phyloP scores from a whole-genome alignment of 1,284 basidiomycete species.

The Leccinum laetum region DNA sequence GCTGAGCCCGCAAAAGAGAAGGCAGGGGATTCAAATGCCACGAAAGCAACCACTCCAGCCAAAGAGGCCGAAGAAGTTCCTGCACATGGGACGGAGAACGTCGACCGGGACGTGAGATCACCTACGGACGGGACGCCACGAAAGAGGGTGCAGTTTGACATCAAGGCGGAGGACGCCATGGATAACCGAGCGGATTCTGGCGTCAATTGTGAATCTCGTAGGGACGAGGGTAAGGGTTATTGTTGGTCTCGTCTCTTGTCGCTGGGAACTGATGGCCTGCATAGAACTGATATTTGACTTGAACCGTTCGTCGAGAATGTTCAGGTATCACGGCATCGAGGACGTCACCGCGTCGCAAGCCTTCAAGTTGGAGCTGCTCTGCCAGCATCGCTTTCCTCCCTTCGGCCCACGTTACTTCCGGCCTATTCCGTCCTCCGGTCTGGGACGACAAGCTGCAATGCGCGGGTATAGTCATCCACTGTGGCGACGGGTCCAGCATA shows the following conservation, averaged over 20 bases:
- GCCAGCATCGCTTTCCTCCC: constrained; percentile 55
- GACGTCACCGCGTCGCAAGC: constrained; percentile 31
- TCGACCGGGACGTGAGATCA: constrained; percentile 17
- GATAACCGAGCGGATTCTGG: constrained; percentile 40
- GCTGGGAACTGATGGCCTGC: constrained; percentile 9
- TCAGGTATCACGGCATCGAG: constrained; percentile 31
- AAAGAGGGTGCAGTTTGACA: constrained; percentile 73
- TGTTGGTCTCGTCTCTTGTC: background rate
- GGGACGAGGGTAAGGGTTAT: constrained; percentile 37
- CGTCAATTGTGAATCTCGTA: constrained; percentile 31
- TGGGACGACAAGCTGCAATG: constrained; percentile 11
- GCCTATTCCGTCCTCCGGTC: constrained; percentile 52
- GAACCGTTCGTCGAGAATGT: constrained; percentile 52
- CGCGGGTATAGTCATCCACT: too few species aligned
- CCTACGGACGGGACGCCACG: constrained; percentile 36
- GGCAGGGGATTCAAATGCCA: constrained; percentile 9
- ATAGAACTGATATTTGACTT: constrained; percentile 70
- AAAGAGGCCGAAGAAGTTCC: constrained; percentile 12
- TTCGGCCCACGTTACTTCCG: constrained; percentile 69
- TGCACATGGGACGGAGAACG: constrained; percentile 12
- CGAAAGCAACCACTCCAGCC: constrained; percentile 10
- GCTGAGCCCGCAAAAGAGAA: constrained; percentile 14
- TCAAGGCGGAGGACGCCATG: constrained; percentile 53
- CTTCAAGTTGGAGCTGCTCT: constrained; percentile 35
- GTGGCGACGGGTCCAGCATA: too few species aligned